Conservation (phyloP, 2,329 filamentous ascomycete species). For the Colletotrichum sp. region DNA sequence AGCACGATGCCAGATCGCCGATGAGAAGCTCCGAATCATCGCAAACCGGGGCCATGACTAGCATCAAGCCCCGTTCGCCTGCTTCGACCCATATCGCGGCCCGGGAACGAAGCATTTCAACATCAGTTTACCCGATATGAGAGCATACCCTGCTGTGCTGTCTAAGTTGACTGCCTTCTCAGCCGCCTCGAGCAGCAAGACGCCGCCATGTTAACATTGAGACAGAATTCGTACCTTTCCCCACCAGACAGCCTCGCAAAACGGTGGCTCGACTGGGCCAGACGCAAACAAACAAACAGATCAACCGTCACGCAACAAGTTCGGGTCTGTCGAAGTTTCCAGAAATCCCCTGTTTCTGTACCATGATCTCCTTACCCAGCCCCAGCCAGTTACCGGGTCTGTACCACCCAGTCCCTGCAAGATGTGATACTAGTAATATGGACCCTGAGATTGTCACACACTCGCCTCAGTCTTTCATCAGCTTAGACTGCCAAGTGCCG, state of each 20-base stretch:
- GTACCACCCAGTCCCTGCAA: not conserved
- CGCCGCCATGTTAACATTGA: not conserved
- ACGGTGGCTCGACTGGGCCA: not conserved
- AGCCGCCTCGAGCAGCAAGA: not conserved
- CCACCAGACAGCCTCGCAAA: not conserved
- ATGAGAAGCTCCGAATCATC: conserved; percentile 2
- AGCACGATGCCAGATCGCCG: conserved; percentile 4
- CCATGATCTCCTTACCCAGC: not conserved
- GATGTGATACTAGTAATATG: not conserved
- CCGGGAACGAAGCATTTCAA: not conserved
- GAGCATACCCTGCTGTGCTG: not conserved
- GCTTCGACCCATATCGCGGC: not conserved
- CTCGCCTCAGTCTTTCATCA: not conserved
- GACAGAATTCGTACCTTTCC: not conserved
- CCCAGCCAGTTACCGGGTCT: not conserved
- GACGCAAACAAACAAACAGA: not conserved
- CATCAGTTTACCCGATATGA: not conserved
- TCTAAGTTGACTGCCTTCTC: not conserved
- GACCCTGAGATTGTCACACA: conserved; percentile 5
- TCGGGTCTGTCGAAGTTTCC: not conserved
- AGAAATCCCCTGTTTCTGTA: not conserved
- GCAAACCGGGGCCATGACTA: not conserved
- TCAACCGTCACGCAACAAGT: not conserved
- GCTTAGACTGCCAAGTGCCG: not conserved
- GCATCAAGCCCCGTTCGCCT: not conserved